Evolutionary conservation across 2,329 filamentous ascomycete genomes (phyloP), one percentile per base, ranked within the genome.

Genomic region (Chaetothyriales sp.): DNA sequence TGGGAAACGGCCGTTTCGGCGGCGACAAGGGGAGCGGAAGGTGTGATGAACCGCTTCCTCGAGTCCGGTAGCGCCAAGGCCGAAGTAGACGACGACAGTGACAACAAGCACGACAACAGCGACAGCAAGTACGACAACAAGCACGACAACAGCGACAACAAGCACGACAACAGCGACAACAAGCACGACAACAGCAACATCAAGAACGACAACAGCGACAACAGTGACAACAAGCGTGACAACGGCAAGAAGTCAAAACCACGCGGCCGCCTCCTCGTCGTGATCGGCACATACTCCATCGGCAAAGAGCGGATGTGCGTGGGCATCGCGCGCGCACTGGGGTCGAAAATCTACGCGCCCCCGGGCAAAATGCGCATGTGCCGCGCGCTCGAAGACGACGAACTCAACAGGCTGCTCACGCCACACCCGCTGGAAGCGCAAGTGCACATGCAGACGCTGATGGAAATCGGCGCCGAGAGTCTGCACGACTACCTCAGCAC

Each of bases 221-320:
- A 62, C 62, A 46, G 58, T n/a, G 64, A 70, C 47, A 70, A 70
- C 66, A 62, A 66, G 56, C 51, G 68, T 28, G 43, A 45, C 20
- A 46, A 62, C 62, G 44, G 58, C 61, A 53, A 58, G 55, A 61
- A 57, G 22, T 25, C 58, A 57, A 63, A 58, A 61, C 50, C 66
- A 28, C 73, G 74, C 46, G 82, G 86, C 46, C 82, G 88, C 4
- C 76, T 98, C 2, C 77, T 98, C 0, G 86, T 98, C 4, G 80
- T 98, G 5, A 94, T 95, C 55, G 92, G 92, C 45, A 98, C 92
- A 0, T 98, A 98, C 69, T 94, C 86, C 61, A 98, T 98, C 62
- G 92, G 92, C 63, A 98, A 98, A 69, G 92, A 98, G 67, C 84
- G 89, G 43, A 89, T 98, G 58, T 97, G 90, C 65, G 75, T 95